Percentiles rank a stretch among this genome's conserved stretches.
These are phyloP conservation scores for Copromyces sp. DNA, from an alignment of 495 filamentous ascomycete species.

Conservation along the genomic window DNA sequence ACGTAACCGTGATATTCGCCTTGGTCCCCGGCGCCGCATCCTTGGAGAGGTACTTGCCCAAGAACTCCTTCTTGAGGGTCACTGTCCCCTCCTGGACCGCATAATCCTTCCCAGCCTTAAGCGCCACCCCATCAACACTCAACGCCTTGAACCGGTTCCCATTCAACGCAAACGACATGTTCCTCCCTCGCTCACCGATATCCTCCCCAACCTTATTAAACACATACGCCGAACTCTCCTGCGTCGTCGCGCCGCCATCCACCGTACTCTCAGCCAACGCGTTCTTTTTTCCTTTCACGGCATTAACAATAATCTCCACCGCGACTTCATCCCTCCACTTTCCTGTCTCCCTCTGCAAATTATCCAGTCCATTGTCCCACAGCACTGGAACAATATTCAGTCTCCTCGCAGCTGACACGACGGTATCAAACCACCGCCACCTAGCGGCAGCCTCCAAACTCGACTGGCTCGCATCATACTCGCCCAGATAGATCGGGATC, in stretches of 20 bases:
- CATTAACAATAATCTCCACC: constrained; percentile 36
- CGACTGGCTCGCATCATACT: constrained; percentile 41
- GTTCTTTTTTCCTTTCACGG: constrained; percentile 35
- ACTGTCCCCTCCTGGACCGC: constrained; percentile 32
- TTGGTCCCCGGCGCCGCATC: constrained; percentile 32
- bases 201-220: constrained; percentile 43
- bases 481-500: constrained; percentile 47
- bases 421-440: constrained; percentile 49
- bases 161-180: constrained; percentile 41
- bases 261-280: constrained; percentile 44
- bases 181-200: constrained; percentile 24
- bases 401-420: constrained; percentile 34
- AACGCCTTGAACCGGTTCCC: constrained; percentile 43
- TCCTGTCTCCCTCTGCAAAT: constrained; percentile 33
- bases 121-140: constrained; percentile 23
- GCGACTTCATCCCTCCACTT: constrained; percentile 42
- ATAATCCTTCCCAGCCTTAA: constrained; percentile 35
- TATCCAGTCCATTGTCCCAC: constrained; percentile 50
- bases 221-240: constrained; percentile 42
- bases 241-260: constrained; percentile 33
- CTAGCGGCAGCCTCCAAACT: constrained; percentile 44
- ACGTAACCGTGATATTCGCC: constrained; percentile 42
- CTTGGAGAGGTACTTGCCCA: constrained; percentile 32
- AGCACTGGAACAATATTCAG: constrained; percentile 40
- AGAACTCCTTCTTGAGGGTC: constrained; percentile 38